These are phyloP conservation scores for Hyphopichia homilentoma DNA, from an alignment of 805 yeast species.

Conservation along the genomic window DNA sequence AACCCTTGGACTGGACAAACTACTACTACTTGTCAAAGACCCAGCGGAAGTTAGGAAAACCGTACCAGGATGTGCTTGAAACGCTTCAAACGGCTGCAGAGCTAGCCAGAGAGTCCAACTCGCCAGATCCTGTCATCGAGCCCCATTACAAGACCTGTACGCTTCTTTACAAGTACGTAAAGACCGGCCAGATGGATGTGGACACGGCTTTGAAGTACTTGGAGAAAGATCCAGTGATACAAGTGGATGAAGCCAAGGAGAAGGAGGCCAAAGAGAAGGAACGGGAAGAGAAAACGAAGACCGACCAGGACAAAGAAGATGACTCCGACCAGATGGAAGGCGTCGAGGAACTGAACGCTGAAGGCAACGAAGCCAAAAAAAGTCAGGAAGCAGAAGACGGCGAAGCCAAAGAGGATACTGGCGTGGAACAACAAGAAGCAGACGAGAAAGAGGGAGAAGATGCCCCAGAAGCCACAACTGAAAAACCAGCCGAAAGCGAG, in stretches of 20 bases:
- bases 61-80: slow-evolving; percentile 32
- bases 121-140: slow-evolving; percentile 62
- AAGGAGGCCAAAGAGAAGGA: neutral
- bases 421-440: too few relatives aligned
- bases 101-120: slow-evolving; percentile 34
- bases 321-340: neutral
- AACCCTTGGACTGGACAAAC: slow-evolving; percentile 56
- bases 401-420: slow-evolving; percentile 3
- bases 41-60: slow-evolving; percentile 44
- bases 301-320: neutral
- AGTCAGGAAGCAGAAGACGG: neutral
- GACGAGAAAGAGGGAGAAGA: slow-evolving; percentile 10
- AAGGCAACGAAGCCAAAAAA: too few relatives aligned
- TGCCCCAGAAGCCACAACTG: neutral
- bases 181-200: slow-evolving; percentile 27
- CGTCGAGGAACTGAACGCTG: neutral
- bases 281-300: neutral
- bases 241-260: slow-evolving; percentile 1
- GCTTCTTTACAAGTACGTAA: slow-evolving; percentile 53
- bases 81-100: slow-evolving; percentile 43
- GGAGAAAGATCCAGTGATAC: slow-evolving; percentile 29
- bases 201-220: slow-evolving; percentile 39
- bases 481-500: too few relatives aligned
- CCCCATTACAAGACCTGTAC: slow-evolving; percentile 72
- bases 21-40: slow-evolving; percentile 58